Percentiles rank a stretch among this genome's conserved stretches.
Conservation (phyloP, 257 asterid genomes). For the Fraxinus excelsior region DNA sequence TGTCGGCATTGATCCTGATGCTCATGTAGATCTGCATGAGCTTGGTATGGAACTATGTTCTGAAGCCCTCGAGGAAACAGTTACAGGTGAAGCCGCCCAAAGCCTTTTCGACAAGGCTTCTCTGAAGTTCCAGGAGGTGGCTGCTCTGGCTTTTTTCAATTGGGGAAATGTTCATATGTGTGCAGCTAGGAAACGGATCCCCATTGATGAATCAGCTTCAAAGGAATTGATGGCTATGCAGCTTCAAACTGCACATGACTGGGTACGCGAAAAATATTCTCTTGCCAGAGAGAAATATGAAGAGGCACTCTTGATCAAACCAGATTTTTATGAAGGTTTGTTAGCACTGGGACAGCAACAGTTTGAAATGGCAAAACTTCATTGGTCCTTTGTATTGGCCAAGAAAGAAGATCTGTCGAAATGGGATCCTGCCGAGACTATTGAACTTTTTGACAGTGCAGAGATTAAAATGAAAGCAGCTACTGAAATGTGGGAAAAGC, state of each 20-base stretch:
- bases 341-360: conserved; percentile 93
- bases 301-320: conserved; percentile 72
- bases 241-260: conserved; percentile 79
- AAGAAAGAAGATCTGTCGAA: conserved; percentile 75
- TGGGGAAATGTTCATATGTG: conserved; percentile 99
- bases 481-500: conserved; percentile 92
- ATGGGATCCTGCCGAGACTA: conserved; percentile 86
- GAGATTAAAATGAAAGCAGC: conserved; percentile 88
- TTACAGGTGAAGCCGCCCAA: conserved; percentile 90
- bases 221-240: conserved; percentile 68
- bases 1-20: conserved; percentile 92
- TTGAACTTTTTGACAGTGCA: conserved; percentile 72
- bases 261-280: conserved; percentile 82
- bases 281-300: conserved; percentile 82
- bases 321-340: conserved; percentile 86
- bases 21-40: conserved; percentile 92
- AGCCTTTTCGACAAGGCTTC: conserved; percentile 82
- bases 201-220: conserved; percentile 77
- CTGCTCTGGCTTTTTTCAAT: conserved; percentile 95
- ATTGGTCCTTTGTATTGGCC: conserved; percentile 86
- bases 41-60: conserved; percentile 99
- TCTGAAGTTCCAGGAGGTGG: conserved; percentile 87
- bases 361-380: conserved; percentile 97
- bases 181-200: conserved; percentile 91
- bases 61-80: conserved; percentile 92